These are phyloP conservation scores for Trichoderma atrobrunneum DNA, from an alignment of 2,329 filamentous ascomycete species.

Conservation along the genomic window DNA sequence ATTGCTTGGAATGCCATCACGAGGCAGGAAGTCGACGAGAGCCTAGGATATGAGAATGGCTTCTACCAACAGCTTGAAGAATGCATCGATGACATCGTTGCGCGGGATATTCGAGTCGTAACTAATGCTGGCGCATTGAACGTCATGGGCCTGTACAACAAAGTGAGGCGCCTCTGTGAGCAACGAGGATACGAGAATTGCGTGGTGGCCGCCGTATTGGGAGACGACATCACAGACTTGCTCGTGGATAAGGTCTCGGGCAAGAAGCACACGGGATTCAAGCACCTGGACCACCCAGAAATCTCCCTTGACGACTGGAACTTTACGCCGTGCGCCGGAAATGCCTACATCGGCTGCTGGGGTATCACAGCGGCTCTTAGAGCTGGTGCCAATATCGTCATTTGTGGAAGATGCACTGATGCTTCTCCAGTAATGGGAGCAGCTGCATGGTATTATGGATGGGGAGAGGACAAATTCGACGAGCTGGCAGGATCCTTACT, in stretches of 20 bases:
- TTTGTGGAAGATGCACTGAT: conserved; percentile 49
- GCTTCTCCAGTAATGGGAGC: conserved; percentile 54
- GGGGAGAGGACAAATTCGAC: conserved; percentile 47
- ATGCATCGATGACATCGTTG: conserved; percentile 36
- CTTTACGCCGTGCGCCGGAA: conserved; percentile 29
- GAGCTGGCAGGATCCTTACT: conserved; percentile 49
- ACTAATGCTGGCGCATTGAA: conserved; percentile 42
- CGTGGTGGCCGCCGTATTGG: conserved; percentile 38
- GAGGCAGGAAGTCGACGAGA: conserved; percentile 33
- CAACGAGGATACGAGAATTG: conserved; percentile 29
- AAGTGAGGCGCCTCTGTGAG: conserved; percentile 32
- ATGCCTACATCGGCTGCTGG: conserved; percentile 50
- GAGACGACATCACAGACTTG: conserved; percentile 38
- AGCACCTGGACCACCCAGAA: conserved; percentile 32
- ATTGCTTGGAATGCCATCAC: conserved; percentile 45
- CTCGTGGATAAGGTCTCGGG: conserved; percentile 22
- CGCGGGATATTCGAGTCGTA: conserved; percentile 35
- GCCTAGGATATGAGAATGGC: conserved; percentile 36
- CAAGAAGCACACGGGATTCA: conserved; percentile 22
- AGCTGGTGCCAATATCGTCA: conserved; percentile 45
- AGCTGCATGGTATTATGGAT: conserved; percentile 55
- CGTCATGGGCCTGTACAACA: conserved; percentile 32
- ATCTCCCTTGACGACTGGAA: conserved; percentile 30
- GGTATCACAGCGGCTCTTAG: conserved; percentile 45
- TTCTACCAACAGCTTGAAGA: conserved; percentile 45